A percentile compares a stretch with the other conserved stretches of the same genome.
Evolutionary conservation across 805 yeast species (phyloP).

Genomic region (Ogataea haglerorum): DNA sequence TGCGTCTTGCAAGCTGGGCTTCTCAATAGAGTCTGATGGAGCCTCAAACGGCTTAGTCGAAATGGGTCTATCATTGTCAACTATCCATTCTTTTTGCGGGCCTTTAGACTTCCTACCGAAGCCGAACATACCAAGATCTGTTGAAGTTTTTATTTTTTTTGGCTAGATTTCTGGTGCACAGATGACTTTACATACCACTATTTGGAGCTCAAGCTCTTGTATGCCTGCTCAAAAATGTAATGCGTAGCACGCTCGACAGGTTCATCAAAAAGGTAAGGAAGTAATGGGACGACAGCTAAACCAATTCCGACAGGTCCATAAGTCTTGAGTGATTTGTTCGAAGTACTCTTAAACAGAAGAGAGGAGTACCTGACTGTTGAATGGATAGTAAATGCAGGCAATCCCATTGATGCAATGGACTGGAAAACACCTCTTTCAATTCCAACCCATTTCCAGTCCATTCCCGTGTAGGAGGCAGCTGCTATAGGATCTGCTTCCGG

Average conservation of each 20-base stretch:
- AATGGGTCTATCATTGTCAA: constrained; percentile 22
- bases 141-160: background rate
- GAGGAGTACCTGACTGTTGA: constrained; percentile 71
- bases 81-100: constrained; percentile 27
- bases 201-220: constrained; percentile 20
- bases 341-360: constrained; percentile 52
- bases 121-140: constrained; percentile 25
- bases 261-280: constrained; percentile 78
- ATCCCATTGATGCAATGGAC: constrained; percentile 78
- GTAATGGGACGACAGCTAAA: constrained; percentile 67
- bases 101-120: constrained; percentile 23
- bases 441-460: constrained; percentile 66
- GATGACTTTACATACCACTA: constrained; percentile 3
- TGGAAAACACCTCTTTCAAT: constrained; percentile 77
- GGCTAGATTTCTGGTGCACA: constrained; percentile 2
- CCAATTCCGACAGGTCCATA: constrained; percentile 83
- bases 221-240: constrained; percentile 53
- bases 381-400: constrained; percentile 85
- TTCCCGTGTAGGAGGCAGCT: constrained; percentile 37
- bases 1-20: constrained; percentile 47
- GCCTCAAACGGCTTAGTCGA: constrained; percentile 46
- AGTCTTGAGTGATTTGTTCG: constrained; percentile 45
- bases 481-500: constrained; percentile 42
- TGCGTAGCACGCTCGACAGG: constrained; percentile 75
- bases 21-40: constrained; percentile 39